Percentiles rank a stretch among this genome's conserved stretches.
Evolutionary conservation across 2,329 filamentous ascomycete species (phyloP).

Genomic region (Leptographium flavum): DNA sequence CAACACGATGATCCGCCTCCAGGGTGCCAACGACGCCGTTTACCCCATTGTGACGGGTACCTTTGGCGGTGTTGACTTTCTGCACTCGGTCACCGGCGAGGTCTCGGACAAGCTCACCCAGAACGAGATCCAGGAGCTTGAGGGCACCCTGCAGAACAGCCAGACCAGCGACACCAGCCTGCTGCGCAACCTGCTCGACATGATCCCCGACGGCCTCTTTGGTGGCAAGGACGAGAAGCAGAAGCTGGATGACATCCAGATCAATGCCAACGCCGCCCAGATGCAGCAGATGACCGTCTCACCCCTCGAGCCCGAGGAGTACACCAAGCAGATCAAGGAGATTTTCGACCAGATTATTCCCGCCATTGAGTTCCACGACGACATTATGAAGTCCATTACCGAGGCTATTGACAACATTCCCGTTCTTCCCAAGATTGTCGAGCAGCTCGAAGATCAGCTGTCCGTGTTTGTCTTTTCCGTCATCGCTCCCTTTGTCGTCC

Average conservation of each 20-base stretch:
- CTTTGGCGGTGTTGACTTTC: conserved; percentile 87
- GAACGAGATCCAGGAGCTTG: conserved; percentile 77
- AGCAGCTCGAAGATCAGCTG: conserved; percentile 76
- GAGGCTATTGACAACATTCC: conserved; percentile 75
- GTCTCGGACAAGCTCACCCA: conserved; percentile 83
- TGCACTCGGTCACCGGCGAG: conserved; percentile 70
- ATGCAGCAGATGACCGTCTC: conserved; percentile 61
- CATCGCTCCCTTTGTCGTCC: conserved; percentile 75
- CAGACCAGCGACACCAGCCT: conserved; percentile 54
- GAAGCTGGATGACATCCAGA: conserved; percentile 67
- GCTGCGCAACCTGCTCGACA: conserved; percentile 65
- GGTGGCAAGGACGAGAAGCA: conserved; percentile 59
- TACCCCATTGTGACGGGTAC: conserved; percentile 83
- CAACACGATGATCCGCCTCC: conserved; percentile 54
- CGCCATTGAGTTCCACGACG: conserved; percentile 80
- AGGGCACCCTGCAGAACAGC: conserved; percentile 61
- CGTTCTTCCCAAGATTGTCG: conserved; percentile 68
- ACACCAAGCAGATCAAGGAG: conserved; percentile 60
- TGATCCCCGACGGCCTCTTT: conserved; percentile 69
- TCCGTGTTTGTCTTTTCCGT: conserved; percentile 86
- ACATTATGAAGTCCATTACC: conserved; percentile 66
- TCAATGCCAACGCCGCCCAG: conserved; percentile 59
- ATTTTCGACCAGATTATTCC: conserved; percentile 73
- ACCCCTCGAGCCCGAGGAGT: conserved; percentile 71
- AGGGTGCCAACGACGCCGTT: conserved; percentile 50